phyloP scores from a whole-genome alignment of 441 rosid species.

The Hura crepitans region DNA sequence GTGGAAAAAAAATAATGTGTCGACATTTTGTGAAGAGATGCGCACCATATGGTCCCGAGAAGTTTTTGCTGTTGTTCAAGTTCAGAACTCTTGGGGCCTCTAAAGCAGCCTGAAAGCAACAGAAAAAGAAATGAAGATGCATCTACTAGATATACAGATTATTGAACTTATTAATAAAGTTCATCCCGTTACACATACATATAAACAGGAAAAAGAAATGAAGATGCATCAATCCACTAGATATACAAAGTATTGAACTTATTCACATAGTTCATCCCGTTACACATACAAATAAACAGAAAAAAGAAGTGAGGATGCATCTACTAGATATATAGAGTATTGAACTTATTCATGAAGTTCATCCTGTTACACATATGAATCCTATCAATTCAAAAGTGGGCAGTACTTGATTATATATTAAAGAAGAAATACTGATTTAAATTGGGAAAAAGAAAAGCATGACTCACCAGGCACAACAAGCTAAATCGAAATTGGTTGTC shows the following conservation, averaged over 20 bases:
- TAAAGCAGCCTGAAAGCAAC: conserved; percentile 62
- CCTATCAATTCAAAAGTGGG: background rate
- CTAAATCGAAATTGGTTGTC: conserved; percentile 85
- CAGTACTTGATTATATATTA: background rate
- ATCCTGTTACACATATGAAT: background rate
- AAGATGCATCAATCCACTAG: no score
- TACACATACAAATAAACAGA: no score
- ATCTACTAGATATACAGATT: background rate
- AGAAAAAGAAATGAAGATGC: conserved; percentile 17
- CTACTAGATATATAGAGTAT: background rate
- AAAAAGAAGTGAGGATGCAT: conserved; percentile 9
- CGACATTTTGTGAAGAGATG: conserved; percentile 6
- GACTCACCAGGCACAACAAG: conserved; percentile 67
- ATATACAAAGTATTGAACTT: no score
- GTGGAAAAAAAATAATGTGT: background rate
- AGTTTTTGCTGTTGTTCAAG: conserved; percentile 45
- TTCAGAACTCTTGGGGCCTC: conserved; percentile 81
- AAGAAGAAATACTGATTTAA: background rate
- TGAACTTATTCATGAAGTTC: background rate
- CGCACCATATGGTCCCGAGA: conserved; percentile 80
- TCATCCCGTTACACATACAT: no score
- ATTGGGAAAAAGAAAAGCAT: background rate
- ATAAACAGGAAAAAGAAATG: no score
- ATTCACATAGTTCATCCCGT: no score
- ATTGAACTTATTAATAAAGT: background rate